Evolutionary conservation across 2,329 filamentous ascomycete species (phyloP), one percentile per base, ranked within the genome.

Genomic region (Penicillium sp.): DNA sequence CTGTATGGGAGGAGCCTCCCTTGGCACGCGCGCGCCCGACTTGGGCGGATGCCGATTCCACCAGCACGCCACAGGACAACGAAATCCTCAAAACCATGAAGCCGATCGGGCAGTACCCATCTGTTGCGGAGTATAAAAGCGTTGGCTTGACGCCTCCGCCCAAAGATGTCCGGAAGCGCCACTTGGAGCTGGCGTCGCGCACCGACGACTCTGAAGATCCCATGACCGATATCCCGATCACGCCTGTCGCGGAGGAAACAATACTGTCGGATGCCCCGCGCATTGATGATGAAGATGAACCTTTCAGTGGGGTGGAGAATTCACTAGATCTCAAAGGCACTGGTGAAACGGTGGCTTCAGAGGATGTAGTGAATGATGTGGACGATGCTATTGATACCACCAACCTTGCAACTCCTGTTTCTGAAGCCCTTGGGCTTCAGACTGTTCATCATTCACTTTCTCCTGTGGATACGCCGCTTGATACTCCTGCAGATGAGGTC

Each of bases 101-200:
- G 46, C 51, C 49, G 45, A 44, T 55, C 14, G 52, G 52, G 20
- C 39, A 54, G 32, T 55, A 54, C 28, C 52, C 52, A 25, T 51
- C 52, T 23, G 32, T 14, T 9, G 49, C 37, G 31, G 52, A 55
- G 34, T 55, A 55, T 27, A 48, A 50, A 29, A 40, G 42, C 33
- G 51, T 41, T 18, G 51, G 49, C n/a, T 39, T 55, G 5, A 43
- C 33, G 18, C 52, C 50, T 26, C 50, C 41, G 2, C 16, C 37
- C 8, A 36, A 38, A 19, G 19, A 44, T 26, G 25, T 41, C 11
- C 21, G 21, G 13, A 47, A 48, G n/a, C 37, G 33, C 7, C 34
- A 28, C 39, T 20, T n/a, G n/a, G 48, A 47, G 35, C 33, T 40
- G 37, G 29, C 33, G 39, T 35, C 36, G 17, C 36, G 38, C n/a